Percentiles rank a stretch among this genome's conserved stretches.
Conservation (phyloP, 1,284 basidiomycete genomes). For the Pascua guehoae region DNA sequence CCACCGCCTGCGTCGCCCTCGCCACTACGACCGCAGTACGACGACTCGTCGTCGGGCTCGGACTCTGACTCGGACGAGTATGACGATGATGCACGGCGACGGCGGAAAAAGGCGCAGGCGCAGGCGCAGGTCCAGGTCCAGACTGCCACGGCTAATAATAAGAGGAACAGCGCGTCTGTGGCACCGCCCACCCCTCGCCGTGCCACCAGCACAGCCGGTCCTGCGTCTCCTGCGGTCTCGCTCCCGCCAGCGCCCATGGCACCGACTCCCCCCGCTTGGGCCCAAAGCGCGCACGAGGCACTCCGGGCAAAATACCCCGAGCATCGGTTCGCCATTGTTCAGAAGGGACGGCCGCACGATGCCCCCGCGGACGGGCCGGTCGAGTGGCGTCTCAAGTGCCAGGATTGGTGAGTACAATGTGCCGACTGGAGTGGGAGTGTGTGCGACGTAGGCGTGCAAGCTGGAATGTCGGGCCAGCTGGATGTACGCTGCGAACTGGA, state of each 20-base stretch:
- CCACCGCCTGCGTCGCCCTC: background rate
- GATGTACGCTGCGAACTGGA: no score
- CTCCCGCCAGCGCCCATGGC: background rate
- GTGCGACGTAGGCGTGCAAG: no score
- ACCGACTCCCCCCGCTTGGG: constrained; percentile 63
- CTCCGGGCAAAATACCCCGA: constrained; percentile 72
- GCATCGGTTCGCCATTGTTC: constrained; percentile 76
- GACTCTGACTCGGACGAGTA: constrained; percentile 20
- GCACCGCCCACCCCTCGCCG: no score
- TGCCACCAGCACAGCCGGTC: no score
- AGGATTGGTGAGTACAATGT: constrained; percentile 68
- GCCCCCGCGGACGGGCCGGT: constrained; percentile 53
- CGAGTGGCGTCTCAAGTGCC: constrained; percentile 93
- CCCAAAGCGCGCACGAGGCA: constrained; percentile 59
- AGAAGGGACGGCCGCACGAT: constrained; percentile 55
- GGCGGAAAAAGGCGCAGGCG: constrained; percentile 12
- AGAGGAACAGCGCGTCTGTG: no score
- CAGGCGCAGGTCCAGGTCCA: background rate
- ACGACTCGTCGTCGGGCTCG: constrained; percentile 23
- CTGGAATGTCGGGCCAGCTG: no score
- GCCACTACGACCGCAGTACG: constrained; percentile 17
- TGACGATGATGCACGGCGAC: constrained; percentile 12
- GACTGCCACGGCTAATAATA: no score
- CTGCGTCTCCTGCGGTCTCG: no score
- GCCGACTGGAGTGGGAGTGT: no score